Evolutionary conservation across 805 yeast species (phyloP).

Genomic region (Cyberlindnera suaveolens): DNA sequence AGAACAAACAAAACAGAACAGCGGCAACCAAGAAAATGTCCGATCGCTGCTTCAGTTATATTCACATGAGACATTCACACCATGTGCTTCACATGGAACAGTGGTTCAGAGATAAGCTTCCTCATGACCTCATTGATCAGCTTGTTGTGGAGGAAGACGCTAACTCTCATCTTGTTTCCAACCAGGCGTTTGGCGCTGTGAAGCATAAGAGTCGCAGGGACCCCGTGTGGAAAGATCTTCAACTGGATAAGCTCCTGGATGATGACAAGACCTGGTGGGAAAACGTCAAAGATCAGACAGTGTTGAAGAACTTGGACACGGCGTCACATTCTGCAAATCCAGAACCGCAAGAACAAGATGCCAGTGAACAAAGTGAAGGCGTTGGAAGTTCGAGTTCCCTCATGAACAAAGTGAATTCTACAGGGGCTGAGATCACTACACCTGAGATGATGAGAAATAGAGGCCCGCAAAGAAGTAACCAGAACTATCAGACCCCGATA

Average conservation of each 20-base stretch:
- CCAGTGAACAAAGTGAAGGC: neutral
- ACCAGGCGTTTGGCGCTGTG: slow-evolving; percentile 21
- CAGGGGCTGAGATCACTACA: slow-evolving; percentile 15
- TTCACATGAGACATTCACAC: slow-evolving; percentile 23
- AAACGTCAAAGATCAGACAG: slow-evolving; percentile 8
- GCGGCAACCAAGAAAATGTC: neutral
- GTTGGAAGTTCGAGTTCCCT: neutral
- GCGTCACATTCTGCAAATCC: neutral
- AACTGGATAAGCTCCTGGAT: slow-evolving; percentile 18
- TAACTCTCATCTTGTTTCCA: slow-evolving; percentile 6
- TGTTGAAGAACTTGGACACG: slow-evolving; percentile 13
- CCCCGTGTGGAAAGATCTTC: slow-evolving; percentile 24
- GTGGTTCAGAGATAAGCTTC: slow-evolving; percentile 25
- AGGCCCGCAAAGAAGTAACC: slow-evolving; percentile 10
- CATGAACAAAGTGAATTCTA: neutral
- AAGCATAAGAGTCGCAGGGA: slow-evolving; percentile 15
- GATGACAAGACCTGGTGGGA: slow-evolving; percentile 16
- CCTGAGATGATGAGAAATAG: slow-evolving; percentile 21
- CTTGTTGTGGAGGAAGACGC: slow-evolving; percentile 12
- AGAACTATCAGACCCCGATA: slow-evolving; percentile 21
- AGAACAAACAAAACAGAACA: too few relatives aligned
- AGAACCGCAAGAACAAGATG: neutral
- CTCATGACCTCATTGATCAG: slow-evolving; percentile 23
- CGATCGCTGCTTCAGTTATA: slow-evolving; percentile 3
- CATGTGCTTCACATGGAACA: slow-evolving; percentile 28